Conservation (phyloP, 1,284 basidiomycete species). For the Sutorius eximius region DNA sequence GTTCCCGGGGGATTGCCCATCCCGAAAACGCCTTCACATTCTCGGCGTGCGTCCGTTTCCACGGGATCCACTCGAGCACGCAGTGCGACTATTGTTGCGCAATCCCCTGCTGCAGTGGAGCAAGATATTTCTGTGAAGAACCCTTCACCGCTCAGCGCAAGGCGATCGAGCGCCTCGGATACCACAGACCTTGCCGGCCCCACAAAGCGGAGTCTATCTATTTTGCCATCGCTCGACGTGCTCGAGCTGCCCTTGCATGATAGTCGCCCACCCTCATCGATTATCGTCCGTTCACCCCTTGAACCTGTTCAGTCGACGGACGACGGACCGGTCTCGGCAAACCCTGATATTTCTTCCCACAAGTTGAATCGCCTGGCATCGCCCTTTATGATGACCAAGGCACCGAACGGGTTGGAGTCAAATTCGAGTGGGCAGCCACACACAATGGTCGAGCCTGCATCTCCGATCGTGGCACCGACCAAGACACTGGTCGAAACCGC, state of each 20-base stretch:
- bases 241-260: constrained; percentile 11
- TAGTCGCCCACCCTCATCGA: constrained; percentile 24
- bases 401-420: neutral
- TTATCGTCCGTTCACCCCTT: constrained; percentile 19
- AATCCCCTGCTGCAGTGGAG: constrained; percentile 3
- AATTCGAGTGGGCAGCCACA: neutral
- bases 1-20: constrained; percentile 6
- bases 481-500: neutral
- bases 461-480: neutral
- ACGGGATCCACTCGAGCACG: constrained; percentile 17
- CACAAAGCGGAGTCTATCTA: constrained; percentile 1
- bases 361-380: constrained; percentile 15
- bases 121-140: constrained; percentile 5
- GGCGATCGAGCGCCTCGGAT: constrained; percentile 5
- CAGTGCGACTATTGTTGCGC: constrained; percentile 12
- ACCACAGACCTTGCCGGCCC: neutral
- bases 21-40: constrained; percentile 23
- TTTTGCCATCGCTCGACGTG: constrained; percentile 14
- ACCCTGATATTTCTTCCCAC: neutral
- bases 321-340: neutral
- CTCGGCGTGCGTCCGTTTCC: constrained; percentile 20
- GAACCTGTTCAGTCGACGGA: constrained; percentile 1
- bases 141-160: neutral
- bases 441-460: constrained; percentile 2
- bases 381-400: constrained; percentile 13